Evolutionary conservation across 164 flowering plant species (phyloP).

Genomic region (Tetracentron sinense): DNA sequence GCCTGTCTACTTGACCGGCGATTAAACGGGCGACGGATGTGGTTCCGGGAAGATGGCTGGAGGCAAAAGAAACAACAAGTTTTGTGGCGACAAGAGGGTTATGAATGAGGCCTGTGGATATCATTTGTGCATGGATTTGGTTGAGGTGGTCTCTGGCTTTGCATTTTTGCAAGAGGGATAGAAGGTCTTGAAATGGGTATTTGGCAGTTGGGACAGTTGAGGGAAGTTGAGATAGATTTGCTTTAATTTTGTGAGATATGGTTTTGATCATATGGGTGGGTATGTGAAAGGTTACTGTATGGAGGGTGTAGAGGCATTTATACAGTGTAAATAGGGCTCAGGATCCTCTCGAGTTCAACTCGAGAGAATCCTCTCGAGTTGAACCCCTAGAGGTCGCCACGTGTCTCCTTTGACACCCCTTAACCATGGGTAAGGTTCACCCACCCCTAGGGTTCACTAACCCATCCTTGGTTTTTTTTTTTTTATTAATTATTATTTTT

Average conservation of each 20-base stretch:
- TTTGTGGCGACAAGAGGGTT: slow-evolving; percentile 23
- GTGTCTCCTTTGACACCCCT: too few relatives aligned
- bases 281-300: neutral
- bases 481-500: too few relatives aligned
- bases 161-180: slow-evolving; percentile 21
- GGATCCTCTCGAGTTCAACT: too few relatives aligned
- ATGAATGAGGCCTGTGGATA: slow-evolving; percentile 28
- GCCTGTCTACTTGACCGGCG: slow-evolving; percentile 23
- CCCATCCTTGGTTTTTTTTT: too few relatives aligned
- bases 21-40: slow-evolving; percentile 14
- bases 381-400: too few relatives aligned
- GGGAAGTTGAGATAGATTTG: slow-evolving; percentile 7
- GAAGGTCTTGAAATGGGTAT: slow-evolving; percentile 15
- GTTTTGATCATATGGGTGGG: neutral
- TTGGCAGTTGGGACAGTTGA: slow-evolving; percentile 6
- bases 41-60: slow-evolving; percentile 10
- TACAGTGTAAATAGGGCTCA: too few relatives aligned
- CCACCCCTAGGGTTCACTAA: too few relatives aligned
- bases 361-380: too few relatives aligned
- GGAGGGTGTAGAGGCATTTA: neutral
- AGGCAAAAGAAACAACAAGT: slow-evolving; percentile 24
- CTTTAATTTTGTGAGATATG: slow-evolving; percentile 5
- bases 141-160: slow-evolving; percentile 18
- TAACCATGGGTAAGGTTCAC: too few relatives aligned
- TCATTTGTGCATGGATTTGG: slow-evolving; percentile 36